A percentile compares a stretch with the other conserved stretches of the same genome.
Evolutionary conservation across 768 basidiomycete genomes (phyloP).

Genomic region (Pleurotus pulmonarius): DNA sequence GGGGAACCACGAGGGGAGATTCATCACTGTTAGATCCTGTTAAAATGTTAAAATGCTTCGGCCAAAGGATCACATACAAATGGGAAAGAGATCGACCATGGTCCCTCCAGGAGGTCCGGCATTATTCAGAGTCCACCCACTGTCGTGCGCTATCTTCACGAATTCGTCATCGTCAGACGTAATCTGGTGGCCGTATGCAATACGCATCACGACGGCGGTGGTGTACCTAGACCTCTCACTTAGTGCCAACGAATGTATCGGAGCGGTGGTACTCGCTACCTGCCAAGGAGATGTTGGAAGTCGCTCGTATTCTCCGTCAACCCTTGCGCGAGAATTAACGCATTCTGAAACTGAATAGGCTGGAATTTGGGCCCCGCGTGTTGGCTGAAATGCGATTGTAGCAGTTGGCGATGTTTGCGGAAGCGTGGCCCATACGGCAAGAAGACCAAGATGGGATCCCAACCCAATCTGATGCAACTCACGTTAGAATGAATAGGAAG

Average conservation of each 20-base stretch:
- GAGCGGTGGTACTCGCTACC: slow-evolving; percentile 12
- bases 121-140: slow-evolving; percentile 8
- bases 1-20: slow-evolving; percentile 36
- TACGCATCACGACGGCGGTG: too few species aligned
- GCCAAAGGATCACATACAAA: slow-evolving; percentile 9
- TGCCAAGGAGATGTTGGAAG: neutral
- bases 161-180: slow-evolving; percentile 18
- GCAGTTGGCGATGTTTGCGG: slow-evolving; percentile 15
- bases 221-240: slow-evolving; percentile 16
- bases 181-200: slow-evolving; percentile 12
- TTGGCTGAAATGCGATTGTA: slow-evolving; percentile 16
- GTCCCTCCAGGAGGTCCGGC: slow-evolving; percentile 14
- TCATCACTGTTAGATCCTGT: slow-evolving; percentile 23
- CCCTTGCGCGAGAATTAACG: slow-evolving; percentile 23
- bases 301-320: slow-evolving; percentile 19
- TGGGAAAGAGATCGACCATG: slow-evolving; percentile 19
- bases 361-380: slow-evolving; percentile 19
- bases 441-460: slow-evolving; percentile 13
- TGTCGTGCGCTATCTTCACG: slow-evolving; percentile 15
- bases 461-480: slow-evolving; percentile 15
- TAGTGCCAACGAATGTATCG: slow-evolving; percentile 14
- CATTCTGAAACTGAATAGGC: slow-evolving; percentile 24
- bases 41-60: neutral
- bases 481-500: neutral
- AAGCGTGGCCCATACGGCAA: slow-evolving; percentile 18